Evolutionary conservation across 305 asterid genomes (phyloP), one percentile per base, ranked within the genome.

Genomic region (Solanum chacoense): DNA sequence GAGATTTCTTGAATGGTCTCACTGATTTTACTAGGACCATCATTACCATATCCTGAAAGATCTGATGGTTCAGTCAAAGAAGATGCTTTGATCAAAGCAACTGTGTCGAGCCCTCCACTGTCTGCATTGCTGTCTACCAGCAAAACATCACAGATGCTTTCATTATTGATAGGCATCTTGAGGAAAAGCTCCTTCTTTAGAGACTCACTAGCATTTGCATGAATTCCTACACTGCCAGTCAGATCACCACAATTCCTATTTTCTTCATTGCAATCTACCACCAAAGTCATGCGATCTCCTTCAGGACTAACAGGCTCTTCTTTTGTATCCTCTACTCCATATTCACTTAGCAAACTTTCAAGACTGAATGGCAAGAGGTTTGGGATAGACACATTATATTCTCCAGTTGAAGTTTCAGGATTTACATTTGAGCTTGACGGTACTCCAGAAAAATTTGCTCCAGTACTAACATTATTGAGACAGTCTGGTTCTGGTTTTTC

Each of bases 401-500:
- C 8, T 38, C 63, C 65, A 28, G 86, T 22, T 31, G 20, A 65
- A 88, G 79, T 71, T 50, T 74, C 91, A 38, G 50, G 85, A 81
- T 37, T 79, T 26, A 83, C 28, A 9, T 37, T 40, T 42, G 92
- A 87, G 89, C 87, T 78, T 45, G 91, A 87, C 65, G 77, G 75
- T 59, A 90, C 88, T 72, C 71, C 83, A 74, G 90, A 73, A 84
- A 18, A 73, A 81, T 37, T 87, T 45, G 36, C 85, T 89, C 90
- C 89, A 89, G 69, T 35, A 38, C 72, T 69, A 45, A 77, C 84
- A 74, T 85, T 89, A 87, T 8, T 26, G 24, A 89, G 67, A 88
- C 81, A n/a, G 59, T 87, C 90, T 78, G 38, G 59, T 88, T 89
- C 93, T 35, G 34, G 65, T 87, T 90, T 90, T 40, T 85, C 16